Conservation (phyloP, 306 rosid genomes). For the Arachis stenosperma region DNA sequence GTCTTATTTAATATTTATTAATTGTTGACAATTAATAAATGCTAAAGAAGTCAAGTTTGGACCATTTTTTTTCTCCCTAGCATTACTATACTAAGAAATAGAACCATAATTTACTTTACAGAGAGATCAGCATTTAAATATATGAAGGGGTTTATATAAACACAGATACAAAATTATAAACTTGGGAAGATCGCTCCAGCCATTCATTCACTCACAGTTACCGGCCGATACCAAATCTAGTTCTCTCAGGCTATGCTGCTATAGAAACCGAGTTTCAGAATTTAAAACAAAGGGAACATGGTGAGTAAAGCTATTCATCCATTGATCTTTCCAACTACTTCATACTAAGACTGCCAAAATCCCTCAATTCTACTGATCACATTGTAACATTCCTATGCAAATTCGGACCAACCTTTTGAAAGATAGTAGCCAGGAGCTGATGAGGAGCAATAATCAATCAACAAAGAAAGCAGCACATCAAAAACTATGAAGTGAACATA, state of each 20-base stretch:
- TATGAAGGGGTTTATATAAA: background rate
- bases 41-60: too few relatives aligned
- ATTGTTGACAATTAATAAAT: too few relatives aligned
- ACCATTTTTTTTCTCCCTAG: too few relatives aligned
- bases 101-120: background rate
- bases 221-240: background rate
- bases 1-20: too few relatives aligned
- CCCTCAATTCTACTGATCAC: slow-evolving; percentile 9
- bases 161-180: too few relatives aligned
- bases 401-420: background rate
- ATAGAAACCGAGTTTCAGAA: slow-evolving; percentile 10
- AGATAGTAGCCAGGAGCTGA: background rate
- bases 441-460: background rate
- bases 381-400: slow-evolving; percentile 14
- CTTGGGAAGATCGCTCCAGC: too few relatives aligned
- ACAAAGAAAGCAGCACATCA: slow-evolving; percentile 19
- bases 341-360: slow-evolving; percentile 14
- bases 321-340: background rate
- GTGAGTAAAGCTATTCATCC: background rate
- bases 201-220: too few relatives aligned
- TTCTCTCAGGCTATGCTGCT: background rate
- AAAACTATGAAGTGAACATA: slow-evolving; percentile 20
- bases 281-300: background rate
- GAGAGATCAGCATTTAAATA: background rate
- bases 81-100: too few relatives aligned